Evolutionary conservation across 2,329 filamentous ascomycete genomes (phyloP), one percentile per base, ranked within the genome.

Genomic region (Aspergillus pseudoglaucus): DNA sequence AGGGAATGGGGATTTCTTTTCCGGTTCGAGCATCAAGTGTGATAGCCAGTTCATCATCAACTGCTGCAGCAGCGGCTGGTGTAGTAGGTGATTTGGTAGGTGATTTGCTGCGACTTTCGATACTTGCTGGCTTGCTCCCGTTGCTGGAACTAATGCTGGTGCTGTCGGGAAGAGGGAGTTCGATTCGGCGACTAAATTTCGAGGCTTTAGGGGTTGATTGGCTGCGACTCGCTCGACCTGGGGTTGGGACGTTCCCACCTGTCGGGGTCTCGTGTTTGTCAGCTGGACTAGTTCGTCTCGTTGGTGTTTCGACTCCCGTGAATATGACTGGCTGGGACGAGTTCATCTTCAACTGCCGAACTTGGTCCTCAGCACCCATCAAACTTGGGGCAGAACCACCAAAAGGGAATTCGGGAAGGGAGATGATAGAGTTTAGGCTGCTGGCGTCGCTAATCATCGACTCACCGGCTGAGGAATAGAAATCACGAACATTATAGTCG

Each of bases 261-360:
- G 55, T 51, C 33, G 63, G 59, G 27, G 58, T 47, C 37, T 39
- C 37, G 33, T 64, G 57, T 42, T 35, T 50, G 35, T 55, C 47
- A 47, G 51, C 57, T 48, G 59, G 61, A 47, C 59, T 69, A 49
- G 55, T 61, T 53, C 63, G 65, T 32, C 59, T 66, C 17, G 54
- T 59, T 47, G 66, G 61, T 44, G 61, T 63, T 45, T 59, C 60
- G 53, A 54, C 60, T 49, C 60, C 59, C 45, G 59, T 58, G 45
- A 63, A 62, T 23, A 56, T 56, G 44, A 53, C 61, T 51, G 64
- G 64, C 53, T 65, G 61, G 49, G 66, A 67, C 47, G 73, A 73
- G 46, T 68, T 68, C 71, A 75, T 74, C 48, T 74, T 69, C 50
- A 76, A 63, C 53, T 71, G 66, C 52, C 69, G 67, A 55, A 76